Evolutionary conservation across 176 grass and related monocot genomes (phyloP).

Genomic region (Avena eriantha): DNA sequence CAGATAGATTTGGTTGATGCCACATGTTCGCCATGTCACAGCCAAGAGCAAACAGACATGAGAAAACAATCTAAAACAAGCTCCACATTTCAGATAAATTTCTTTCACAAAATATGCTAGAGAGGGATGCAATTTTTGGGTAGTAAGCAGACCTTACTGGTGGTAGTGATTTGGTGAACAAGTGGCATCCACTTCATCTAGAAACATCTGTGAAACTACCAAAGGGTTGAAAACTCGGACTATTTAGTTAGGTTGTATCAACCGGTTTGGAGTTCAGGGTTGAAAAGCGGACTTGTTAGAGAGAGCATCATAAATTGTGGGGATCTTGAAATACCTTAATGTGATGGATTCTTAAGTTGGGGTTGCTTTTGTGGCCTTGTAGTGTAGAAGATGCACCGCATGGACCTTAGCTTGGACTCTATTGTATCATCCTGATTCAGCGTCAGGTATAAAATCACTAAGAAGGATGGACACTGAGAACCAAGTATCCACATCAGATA

Average conservation of each 20-base stretch:
- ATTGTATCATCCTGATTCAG: slow-evolving; percentile 12
- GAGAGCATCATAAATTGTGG: neutral
- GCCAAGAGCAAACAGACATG: neutral
- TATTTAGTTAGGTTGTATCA: slow-evolving; percentile 7
- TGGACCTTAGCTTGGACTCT: slow-evolving; percentile 3
- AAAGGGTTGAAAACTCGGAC: neutral
- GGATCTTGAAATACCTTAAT: neutral
- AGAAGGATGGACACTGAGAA: neutral
- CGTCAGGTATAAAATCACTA: neutral
- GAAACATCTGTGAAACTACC: neutral
- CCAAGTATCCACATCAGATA: neutral
- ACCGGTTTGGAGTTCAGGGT: neutral
- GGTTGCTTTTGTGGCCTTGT: neutral
- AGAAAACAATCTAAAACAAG: neutral
- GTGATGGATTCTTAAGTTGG: neutral
- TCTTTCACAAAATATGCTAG: neutral
- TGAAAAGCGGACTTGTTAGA: slow-evolving; percentile 14
- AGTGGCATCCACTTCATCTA: neutral
- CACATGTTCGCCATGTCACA: slow-evolving; percentile 5
- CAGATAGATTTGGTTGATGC: neutral
- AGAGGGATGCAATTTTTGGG: neutral
- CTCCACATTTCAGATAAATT: neutral
- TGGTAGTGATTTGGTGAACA: slow-evolving; percentile 12
- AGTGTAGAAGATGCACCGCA: neutral
- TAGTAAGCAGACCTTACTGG: neutral